Evolutionary conservation across 352 stramenopile genomes (phyloP).

Genomic region (Pythium utonaiense): DNA sequence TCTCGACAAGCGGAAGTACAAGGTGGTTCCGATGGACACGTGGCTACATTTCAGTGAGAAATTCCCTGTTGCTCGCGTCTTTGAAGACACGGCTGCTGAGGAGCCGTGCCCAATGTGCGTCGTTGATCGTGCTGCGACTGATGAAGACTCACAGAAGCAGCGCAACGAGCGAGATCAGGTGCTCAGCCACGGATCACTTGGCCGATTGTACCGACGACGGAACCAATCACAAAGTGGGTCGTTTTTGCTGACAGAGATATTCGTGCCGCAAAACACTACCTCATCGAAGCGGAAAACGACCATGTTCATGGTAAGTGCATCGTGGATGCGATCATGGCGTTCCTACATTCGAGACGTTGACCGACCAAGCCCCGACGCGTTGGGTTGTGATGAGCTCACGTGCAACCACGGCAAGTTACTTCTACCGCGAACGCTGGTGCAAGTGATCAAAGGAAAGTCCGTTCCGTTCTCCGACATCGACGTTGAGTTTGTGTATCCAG

Average conservation of each 20-base stretch:
- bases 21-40: slow-evolving; percentile 37
- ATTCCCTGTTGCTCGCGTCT: slow-evolving; percentile 42
- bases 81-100: slow-evolving; percentile 23
- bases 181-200: slow-evolving; percentile 43
- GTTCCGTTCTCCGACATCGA: slow-evolving; percentile 44
- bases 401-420: slow-evolving; percentile 60
- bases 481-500: slow-evolving; percentile 54
- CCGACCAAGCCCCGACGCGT: slow-evolving; percentile 25
- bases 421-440: slow-evolving; percentile 41
- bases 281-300: slow-evolving; percentile 16
- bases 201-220: slow-evolving; percentile 45
- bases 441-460: slow-evolving; percentile 34
- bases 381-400: slow-evolving; percentile 33
- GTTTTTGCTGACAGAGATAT: slow-evolving; percentile 45
- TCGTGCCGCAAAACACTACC: slow-evolving; percentile 19
- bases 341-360: slow-evolving; percentile 76
- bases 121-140: slow-evolving; percentile 41
- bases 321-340: slow-evolving; percentile 62
- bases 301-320: slow-evolving; percentile 58
- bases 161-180: slow-evolving; percentile 56
- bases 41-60: slow-evolving; percentile 68
- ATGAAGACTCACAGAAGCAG: slow-evolving; percentile 44
- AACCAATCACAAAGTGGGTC: slow-evolving; percentile 22
- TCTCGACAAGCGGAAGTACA: slow-evolving; percentile 69
- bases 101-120: slow-evolving; percentile 53